Evolutionary conservation across 176 grass and related monocot genomes (phyloP), one percentile per base, ranked within the genome.

Genomic region (Avena sativa): DNA sequence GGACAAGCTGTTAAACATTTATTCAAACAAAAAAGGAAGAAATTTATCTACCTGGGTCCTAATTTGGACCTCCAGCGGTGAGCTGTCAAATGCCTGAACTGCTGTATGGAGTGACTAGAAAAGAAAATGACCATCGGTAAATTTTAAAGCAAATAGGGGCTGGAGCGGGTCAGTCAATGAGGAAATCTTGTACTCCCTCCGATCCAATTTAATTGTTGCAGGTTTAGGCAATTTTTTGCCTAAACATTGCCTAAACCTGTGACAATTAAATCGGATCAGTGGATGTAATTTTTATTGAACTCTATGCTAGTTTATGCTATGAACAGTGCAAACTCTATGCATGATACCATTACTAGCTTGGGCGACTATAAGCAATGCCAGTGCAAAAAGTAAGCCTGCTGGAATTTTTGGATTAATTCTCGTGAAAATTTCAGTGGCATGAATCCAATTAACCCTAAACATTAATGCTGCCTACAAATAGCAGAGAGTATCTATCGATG

Each of bases 11-110:
- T 71, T 51, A 23, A 79, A 91, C 14, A 83, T 78, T 50, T 36
- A 74, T 80, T 86, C 84, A 82, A 85, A 81, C 49, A 62, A 60
- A 83, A 16, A 14, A 7, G 10, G 61, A 2, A 38, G 40, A 62
- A 43, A 9, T 73, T 80, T 50, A 76, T 52, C 70, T 83, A 94
- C 96, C 89, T 97, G 93, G 82, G 96, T 98, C 87, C 96, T 92
- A 84, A 98, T 98, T 86, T 98, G 93, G 82, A 96, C 96, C 82
- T 98, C 96, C 81, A 98, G 81, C 20, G 93, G 93, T 68, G 93
- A 91, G 79, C 74, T 98, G 79, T 98, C 96, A 74, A 90, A 91
- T 72, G 93, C 93, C 76, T 95, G 91, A 83, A 98, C 96, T 77
- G 85, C 89, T 81, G 96, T 98, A 77, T 98, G 96, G 55, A 98